Percentiles rank a stretch among this genome's conserved stretches.
These are phyloP conservation scores for Scleroderma bovista DNA, from an alignment of 768 basidiomycete species.

Conservation along the genomic window DNA sequence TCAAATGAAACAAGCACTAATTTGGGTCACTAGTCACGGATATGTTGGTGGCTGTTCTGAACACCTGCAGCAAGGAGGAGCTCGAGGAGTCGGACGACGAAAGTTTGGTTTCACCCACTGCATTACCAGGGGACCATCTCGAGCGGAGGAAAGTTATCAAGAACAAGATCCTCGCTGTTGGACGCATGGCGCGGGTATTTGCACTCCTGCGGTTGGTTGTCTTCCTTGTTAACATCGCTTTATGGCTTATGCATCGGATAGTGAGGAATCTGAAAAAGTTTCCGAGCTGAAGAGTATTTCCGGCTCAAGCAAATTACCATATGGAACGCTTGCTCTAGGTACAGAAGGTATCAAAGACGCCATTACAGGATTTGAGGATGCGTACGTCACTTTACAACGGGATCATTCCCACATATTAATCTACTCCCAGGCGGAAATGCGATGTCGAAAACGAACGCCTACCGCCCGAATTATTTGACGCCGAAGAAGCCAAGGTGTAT, in stretches of 20 bases:
- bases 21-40: slow-evolving; percentile 69
- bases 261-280: slow-evolving; percentile 96
- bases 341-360: slow-evolving; percentile 94
- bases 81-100: slow-evolving; percentile 72
- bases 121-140: slow-evolving; percentile 40
- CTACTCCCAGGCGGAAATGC: slow-evolving; percentile 76
- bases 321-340: slow-evolving; percentile 78
- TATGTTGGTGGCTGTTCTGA: slow-evolving; percentile 95
- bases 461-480: slow-evolving; percentile 93
- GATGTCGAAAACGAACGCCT: slow-evolving; percentile 99
- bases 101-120: slow-evolving; percentile 31
- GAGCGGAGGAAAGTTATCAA: slow-evolving; percentile 92
- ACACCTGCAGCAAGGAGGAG: slow-evolving; percentile 95
- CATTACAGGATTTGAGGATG: slow-evolving; percentile 91
- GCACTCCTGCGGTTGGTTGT: slow-evolving; percentile 83
- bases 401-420: not conserved
- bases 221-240: not conserved
- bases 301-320: slow-evolving; percentile 73
- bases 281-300: slow-evolving; percentile 93
- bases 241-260: slow-evolving; percentile 22
- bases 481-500: slow-evolving; percentile 61
- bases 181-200: slow-evolving; percentile 94
- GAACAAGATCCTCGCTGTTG: slow-evolving; percentile 98
- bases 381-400: slow-evolving; percentile 50
- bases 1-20: not conserved